A percentile compares a stretch with the other conserved stretches of the same genome.
Evolutionary conservation across 108 stramenopile species (phyloP).

Genomic region (Nitzschia sp.): DNA sequence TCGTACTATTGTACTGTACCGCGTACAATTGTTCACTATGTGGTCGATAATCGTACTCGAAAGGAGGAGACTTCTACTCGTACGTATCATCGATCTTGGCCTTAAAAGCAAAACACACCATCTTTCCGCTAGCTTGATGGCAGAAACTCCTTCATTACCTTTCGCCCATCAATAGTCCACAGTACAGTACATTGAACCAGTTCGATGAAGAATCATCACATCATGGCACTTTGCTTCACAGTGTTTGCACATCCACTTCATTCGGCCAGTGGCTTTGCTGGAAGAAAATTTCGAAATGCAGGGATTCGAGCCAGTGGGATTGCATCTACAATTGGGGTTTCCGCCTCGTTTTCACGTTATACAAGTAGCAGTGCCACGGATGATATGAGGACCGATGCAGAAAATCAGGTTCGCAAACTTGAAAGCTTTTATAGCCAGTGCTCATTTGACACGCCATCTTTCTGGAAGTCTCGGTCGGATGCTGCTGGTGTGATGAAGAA

Average conservation of each 20-base stretch:
- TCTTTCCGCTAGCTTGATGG: too few relatives aligned
- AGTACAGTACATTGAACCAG: too few relatives aligned
- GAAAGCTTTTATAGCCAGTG: neutral
- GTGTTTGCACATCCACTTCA: neutral
- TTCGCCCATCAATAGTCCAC: too few relatives aligned
- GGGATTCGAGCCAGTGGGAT: neutral
- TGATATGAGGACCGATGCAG: neutral
- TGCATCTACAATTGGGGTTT: neutral
- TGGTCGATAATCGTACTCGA: too few relatives aligned
- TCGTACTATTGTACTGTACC: too few relatives aligned
- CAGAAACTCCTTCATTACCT: too few relatives aligned
- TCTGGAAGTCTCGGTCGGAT: conserved; percentile 39
- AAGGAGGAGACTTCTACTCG: too few relatives aligned
- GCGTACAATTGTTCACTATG: too few relatives aligned
- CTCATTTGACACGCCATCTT: conserved; percentile 20
- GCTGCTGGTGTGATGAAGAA: conserved; percentile 30
- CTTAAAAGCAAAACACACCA: too few relatives aligned
- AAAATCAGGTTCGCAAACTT: neutral
- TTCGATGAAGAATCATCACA: neutral
- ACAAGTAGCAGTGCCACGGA: neutral
- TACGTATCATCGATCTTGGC: too few relatives aligned
- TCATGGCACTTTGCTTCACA: neutral
- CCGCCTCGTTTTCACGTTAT: neutral
- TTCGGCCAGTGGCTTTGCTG: neutral
- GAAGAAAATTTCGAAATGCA: neutral